Base-by-base conservation (phyloP, 129 eudicot genomes). In the Flaveria linearis region DNA sequence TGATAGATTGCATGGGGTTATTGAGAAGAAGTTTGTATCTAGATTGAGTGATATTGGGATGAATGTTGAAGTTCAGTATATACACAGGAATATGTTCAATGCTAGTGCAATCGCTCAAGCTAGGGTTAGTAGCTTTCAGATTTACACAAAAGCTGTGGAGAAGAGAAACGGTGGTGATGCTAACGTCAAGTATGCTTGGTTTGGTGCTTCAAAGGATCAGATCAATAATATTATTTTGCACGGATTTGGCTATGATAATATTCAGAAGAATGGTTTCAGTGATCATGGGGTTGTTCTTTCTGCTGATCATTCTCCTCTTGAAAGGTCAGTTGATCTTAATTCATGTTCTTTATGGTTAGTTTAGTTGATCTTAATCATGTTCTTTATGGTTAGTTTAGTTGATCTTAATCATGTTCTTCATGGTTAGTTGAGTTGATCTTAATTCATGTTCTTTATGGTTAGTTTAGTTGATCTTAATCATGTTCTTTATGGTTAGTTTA, bases 161-260 rank as follows among this genome's bases (percentile, higher is more conserved):
- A 78, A 28, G 14, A 86, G 87, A 47, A 67, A 55, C 46, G 87
- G 81, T 0, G 96, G 89, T 33, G 66, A 72, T 73, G 83, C 86
- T 4, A 86, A 87, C 49, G 46, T 88, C 14, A 90, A 80, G 75
- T 90, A 85, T 65, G 98, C 85, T 56, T 93, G 98, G 96, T 90
- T 60, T 78, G 92, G 97, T 78, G 86, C 68, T 68, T 83, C 93
- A 14, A 86, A 75, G 55, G 75, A 78, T 46, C 90, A 91, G 56
- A 82, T 93, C 4, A 13, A 77, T 20, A 84, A 23, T 14, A 84
- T 93, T 39, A 14, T 90, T 18, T 22, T 70, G 8, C 82, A 81
- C 39, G 98, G 98, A 30, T 93, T 93, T 72, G 75, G 89, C 2
- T 74, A 74, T 66, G 67, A 47, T 6, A 75, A 79, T 71, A 58